phyloP scores from a whole-genome alignment of 306 rosid genomes.

The Amphicarpaea edgeworthii region DNA sequence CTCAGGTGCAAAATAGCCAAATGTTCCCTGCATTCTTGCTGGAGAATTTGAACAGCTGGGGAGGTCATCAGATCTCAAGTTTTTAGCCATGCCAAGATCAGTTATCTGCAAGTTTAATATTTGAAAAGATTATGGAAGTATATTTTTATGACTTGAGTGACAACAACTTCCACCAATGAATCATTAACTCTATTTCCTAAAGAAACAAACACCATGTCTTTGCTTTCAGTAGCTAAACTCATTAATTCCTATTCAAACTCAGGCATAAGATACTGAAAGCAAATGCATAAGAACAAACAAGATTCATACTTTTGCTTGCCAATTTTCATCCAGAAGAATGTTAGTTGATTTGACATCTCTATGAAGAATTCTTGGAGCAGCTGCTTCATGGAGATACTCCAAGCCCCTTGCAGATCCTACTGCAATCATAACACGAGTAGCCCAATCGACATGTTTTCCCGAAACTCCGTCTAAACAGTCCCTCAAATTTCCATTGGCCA shows the following conservation, averaged over 20 bases:
- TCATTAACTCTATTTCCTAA: slow-evolving; percentile 11
- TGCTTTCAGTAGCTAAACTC: neutral
- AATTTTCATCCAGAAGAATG: slow-evolving; percentile 91
- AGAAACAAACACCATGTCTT: neutral
- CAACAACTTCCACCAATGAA: slow-evolving; percentile 10
- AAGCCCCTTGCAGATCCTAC: slow-evolving; percentile 96
- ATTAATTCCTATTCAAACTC: too few species aligned
- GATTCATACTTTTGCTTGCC: slow-evolving; percentile 84
- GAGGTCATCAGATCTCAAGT: slow-evolving; percentile 76
- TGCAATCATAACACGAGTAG: slow-evolving; percentile 81
- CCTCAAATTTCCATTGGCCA: slow-evolving; percentile 89
- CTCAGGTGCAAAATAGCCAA: slow-evolving; percentile 99
- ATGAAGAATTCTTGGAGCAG: slow-evolving; percentile 95
- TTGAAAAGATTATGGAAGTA: slow-evolving; percentile 29
- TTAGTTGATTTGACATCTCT: slow-evolving; percentile 98
- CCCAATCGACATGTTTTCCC: slow-evolving; percentile 76
- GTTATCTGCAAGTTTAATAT: slow-evolving; percentile 75
- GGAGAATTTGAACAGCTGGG: slow-evolving; percentile 92
- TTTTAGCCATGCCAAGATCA: slow-evolving; percentile 97
- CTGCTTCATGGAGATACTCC: slow-evolving; percentile 99
- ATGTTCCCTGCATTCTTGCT: slow-evolving; percentile 97
- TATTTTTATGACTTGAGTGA: neutral
- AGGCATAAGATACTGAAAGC: too few species aligned
- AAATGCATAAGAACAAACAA: slow-evolving; percentile 39
- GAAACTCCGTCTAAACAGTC: slow-evolving; percentile 81